Conservation (phyloP, 345 rosid genomes). For the Luvunga scandens region DNA sequence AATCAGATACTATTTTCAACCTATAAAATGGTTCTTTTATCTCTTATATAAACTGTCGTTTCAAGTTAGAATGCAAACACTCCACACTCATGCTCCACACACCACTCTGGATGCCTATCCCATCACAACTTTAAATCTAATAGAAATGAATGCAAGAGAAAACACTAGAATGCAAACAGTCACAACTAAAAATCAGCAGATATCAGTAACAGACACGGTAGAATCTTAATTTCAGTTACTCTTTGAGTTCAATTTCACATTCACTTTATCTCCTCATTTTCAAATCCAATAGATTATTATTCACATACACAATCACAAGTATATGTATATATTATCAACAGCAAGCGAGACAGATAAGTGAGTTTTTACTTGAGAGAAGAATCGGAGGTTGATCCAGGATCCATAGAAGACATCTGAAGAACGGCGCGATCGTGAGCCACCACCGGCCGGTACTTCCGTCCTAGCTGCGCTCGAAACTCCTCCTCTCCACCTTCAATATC, state of each 20-base stretch:
- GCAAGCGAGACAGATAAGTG: neutral
- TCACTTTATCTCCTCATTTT: neutral
- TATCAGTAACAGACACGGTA: neutral
- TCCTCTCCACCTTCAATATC: slow-evolving; percentile 76
- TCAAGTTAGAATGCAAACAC: neutral
- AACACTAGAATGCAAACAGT: neutral
- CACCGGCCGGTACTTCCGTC: slow-evolving; percentile 81
- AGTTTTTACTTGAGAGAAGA: slow-evolving; percentile 23
- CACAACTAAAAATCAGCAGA: neutral
- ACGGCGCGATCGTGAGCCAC: slow-evolving; percentile 87
- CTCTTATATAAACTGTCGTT: too few relatives aligned
- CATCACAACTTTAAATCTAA: neutral
- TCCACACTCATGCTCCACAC: neutral
- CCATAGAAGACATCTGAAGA: slow-evolving; percentile 83
- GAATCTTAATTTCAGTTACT: neutral
- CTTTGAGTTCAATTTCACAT: neutral
- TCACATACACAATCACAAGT: neutral
- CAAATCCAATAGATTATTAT: neutral
- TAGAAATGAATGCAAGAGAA: neutral
- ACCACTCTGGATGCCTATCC: neutral
- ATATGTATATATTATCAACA: neutral
- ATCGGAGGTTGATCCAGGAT: slow-evolving; percentile 66
- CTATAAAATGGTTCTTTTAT: neutral
- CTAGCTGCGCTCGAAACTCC: slow-evolving; percentile 40
- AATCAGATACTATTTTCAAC: neutral